phyloP scores from a whole-genome alignment of 1,139 yeast species.

The Taiozyma sp. region DNA sequence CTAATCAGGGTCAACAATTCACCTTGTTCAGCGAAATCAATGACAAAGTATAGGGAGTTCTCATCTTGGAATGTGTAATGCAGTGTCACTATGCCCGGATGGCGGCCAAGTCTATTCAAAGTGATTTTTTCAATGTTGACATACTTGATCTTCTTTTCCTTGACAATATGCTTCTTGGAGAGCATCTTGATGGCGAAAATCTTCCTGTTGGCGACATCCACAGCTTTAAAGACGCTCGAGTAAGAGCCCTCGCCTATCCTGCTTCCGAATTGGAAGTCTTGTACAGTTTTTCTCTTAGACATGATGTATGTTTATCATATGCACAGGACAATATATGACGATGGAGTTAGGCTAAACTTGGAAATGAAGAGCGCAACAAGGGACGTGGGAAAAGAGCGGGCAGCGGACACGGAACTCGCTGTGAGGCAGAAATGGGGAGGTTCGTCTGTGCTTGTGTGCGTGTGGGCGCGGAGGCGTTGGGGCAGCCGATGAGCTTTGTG shows the following conservation, averaged over 20 bases:
- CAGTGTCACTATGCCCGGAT: constrained; percentile 83
- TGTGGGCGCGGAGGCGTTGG: no score
- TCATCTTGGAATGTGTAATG: constrained; percentile 95
- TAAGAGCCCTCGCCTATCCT: constrained; percentile 95
- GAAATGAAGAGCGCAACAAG: background rate
- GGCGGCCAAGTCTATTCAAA: constrained; percentile 75
- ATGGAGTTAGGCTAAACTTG: background rate
- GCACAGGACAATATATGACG: background rate
- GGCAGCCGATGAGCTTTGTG: background rate
- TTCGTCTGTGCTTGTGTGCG: background rate
- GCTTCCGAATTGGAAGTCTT: constrained; percentile 83
- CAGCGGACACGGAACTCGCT: background rate
- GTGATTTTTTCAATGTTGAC: constrained; percentile 96
- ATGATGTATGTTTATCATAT: constrained; percentile 16
- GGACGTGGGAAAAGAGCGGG: background rate
- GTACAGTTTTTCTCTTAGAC: constrained; percentile 58
- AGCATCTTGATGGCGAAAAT: constrained; percentile 89
- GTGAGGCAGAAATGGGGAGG: background rate
- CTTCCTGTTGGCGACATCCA: constrained; percentile 66
- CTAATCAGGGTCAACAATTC: constrained; percentile 80
- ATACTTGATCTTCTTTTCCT: constrained; percentile 92
- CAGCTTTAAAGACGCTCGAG: constrained; percentile 86
- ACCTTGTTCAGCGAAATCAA: constrained; percentile 92
- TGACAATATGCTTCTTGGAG: constrained; percentile 89
- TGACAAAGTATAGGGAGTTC: constrained; percentile 80